Evolutionary conservation across 2,329 filamentous ascomycete genomes (phyloP).

Genomic region (Knufia petricola): DNA sequence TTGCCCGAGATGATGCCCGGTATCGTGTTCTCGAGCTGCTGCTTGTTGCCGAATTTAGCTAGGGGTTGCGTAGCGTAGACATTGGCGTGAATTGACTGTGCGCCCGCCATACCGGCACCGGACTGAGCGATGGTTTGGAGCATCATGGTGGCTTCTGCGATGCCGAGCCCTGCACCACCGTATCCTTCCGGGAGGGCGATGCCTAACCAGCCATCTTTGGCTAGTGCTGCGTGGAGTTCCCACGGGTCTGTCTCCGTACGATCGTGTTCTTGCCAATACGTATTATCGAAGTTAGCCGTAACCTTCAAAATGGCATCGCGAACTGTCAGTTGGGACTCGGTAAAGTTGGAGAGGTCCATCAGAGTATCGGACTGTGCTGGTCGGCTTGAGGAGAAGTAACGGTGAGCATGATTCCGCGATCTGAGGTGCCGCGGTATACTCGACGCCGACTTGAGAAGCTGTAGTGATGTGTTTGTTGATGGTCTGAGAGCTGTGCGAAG

Average conservation of each 20-base stretch:
- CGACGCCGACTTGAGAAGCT: background rate
- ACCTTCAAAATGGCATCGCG: slow-evolving; percentile 60
- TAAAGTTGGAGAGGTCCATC: slow-evolving; percentile 66
- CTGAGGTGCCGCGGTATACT: background rate
- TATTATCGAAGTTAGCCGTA: slow-evolving; percentile 60
- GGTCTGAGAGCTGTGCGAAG: slow-evolving; percentile 1
- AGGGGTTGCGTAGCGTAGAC: slow-evolving; percentile 65
- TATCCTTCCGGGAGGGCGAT: slow-evolving; percentile 67
- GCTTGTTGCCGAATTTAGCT: slow-evolving; percentile 58
- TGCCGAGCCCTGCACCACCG: slow-evolving; percentile 62
- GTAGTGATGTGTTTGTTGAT: background rate
- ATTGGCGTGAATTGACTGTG: slow-evolving; percentile 54
- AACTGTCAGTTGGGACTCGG: slow-evolving; percentile 61
- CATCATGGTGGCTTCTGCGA: slow-evolving; percentile 79
- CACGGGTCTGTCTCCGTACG: slow-evolving; percentile 60
- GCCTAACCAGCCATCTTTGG: slow-evolving; percentile 69
- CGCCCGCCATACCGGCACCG: slow-evolving; percentile 68
- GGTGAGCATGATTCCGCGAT: background rate
- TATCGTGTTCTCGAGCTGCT: slow-evolving; percentile 55
- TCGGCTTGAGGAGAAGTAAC: background rate
- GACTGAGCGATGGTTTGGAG: slow-evolving; percentile 71
- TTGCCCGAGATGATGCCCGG: slow-evolving; percentile 62
- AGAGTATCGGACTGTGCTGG: slow-evolving; percentile 29
- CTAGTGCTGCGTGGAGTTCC: slow-evolving; percentile 65
- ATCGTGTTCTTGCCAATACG: slow-evolving; percentile 69